Conservation (phyloP, 805 yeast genomes). For the Nakazawaea laoshanensis region DNA sequence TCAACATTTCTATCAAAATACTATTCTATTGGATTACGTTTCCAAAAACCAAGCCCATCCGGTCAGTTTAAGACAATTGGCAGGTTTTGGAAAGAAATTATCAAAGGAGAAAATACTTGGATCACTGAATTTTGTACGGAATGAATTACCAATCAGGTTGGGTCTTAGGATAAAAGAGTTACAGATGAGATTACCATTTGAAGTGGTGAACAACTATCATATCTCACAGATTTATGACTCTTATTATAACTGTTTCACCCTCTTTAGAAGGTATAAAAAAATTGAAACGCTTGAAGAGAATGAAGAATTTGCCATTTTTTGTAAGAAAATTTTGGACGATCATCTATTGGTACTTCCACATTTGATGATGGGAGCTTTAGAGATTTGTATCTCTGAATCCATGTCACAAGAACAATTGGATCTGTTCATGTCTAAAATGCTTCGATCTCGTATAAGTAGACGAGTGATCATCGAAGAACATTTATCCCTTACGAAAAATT, state of each 20-base stretch:
- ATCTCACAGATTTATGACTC: slow-evolving; percentile 82
- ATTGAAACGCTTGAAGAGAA: slow-evolving; percentile 71
- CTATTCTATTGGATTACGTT: slow-evolving; percentile 54
- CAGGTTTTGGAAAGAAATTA: slow-evolving; percentile 76
- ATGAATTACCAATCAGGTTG: slow-evolving; percentile 77
- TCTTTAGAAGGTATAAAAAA: slow-evolving; percentile 64
- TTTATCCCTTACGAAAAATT: slow-evolving; percentile 52
- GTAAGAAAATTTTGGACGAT: slow-evolving; percentile 61
- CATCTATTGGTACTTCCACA: slow-evolving; percentile 82
- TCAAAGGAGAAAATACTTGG: slow-evolving; percentile 70
- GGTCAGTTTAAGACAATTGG: slow-evolving; percentile 81
- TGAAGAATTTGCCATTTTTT: slow-evolving; percentile 55
- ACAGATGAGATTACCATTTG: slow-evolving; percentile 69
- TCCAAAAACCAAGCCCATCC: slow-evolving; percentile 71
- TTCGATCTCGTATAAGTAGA: slow-evolving; percentile 82
- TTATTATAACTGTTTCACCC: slow-evolving; percentile 81
- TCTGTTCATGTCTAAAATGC: slow-evolving; percentile 62
- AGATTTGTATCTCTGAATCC: slow-evolving; percentile 51
- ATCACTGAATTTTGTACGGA: slow-evolving; percentile 82
- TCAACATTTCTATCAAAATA: slow-evolving; percentile 84
- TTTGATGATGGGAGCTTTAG: slow-evolving; percentile 88
- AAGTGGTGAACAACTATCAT: slow-evolving; percentile 78
- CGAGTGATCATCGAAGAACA: slow-evolving; percentile 91
- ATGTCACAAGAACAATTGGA: slow-evolving; percentile 63
- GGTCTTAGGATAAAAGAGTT: slow-evolving; percentile 74